These are phyloP conservation scores for Pharus latifolius DNA, from an alignment of 176 grass and related monocot genomes.

Conservation along the genomic window DNA sequence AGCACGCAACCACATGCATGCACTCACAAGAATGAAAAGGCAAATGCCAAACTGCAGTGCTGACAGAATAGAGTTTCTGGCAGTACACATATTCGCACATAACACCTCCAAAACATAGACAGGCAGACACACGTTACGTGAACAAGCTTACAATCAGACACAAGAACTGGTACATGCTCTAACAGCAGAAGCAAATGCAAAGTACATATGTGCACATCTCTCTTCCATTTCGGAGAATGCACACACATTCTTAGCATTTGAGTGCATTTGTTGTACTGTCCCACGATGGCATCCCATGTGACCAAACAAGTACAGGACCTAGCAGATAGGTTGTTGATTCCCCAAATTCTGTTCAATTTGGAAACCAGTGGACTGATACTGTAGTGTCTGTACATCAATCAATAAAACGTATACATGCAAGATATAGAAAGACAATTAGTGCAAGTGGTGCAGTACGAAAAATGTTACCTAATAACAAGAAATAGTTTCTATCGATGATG, in stretches of 20 bases:
- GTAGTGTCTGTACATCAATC: too few relatives aligned
- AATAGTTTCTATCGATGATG: not conserved
- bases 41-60: conserved; percentile 4
- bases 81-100: not conserved
- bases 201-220: not conserved
- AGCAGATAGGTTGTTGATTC: not conserved
- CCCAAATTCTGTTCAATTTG: not conserved
- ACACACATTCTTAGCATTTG: too few relatives aligned
- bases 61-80: conserved; percentile 10
- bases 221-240: not conserved
- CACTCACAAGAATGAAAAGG: not conserved
- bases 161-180: not conserved
- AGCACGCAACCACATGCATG: conserved; percentile 16
- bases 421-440: not conserved
- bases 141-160: conserved; percentile 7
- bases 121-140: conserved; percentile 2
- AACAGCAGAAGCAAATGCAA: conserved; percentile 5
- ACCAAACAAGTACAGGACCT: conserved; percentile 12
- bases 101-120: not conserved
- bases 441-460: too few relatives aligned
- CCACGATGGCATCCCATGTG: conserved; percentile 16
- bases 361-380: not conserved
- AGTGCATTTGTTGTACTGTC: too few relatives aligned
- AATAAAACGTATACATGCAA: not conserved
- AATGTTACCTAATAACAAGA: not conserved